phyloP scores from a whole-genome alignment of 139 green algal species.

The Volvox africanus region DNA sequence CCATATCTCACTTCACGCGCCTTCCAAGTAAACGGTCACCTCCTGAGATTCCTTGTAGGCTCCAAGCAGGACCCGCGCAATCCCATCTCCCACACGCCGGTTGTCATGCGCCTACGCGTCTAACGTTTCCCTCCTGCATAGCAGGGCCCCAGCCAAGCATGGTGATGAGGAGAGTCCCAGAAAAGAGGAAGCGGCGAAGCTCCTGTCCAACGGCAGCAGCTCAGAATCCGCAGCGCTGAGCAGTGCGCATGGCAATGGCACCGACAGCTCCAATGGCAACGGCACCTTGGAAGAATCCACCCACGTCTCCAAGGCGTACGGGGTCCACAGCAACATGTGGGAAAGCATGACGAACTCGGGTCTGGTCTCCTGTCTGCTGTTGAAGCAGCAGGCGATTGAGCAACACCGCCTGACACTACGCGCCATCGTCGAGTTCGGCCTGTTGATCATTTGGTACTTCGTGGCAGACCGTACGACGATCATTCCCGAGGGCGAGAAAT shows the following conservation, averaged over 20 bases:
- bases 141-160: background rate
- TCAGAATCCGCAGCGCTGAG: background rate
- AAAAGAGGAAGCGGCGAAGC: background rate
- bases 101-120: too few relatives aligned
- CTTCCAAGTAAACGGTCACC: too few relatives aligned
- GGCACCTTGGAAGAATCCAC: background rate
- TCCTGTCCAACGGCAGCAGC: background rate
- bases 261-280: too few relatives aligned
- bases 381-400: background rate
- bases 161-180: background rate
- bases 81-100: too few relatives aligned
- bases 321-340: conserved; percentile 1
- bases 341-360: background rate
- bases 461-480: conserved; percentile 86
- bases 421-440: conserved; percentile 80
- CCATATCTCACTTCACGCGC: too few relatives aligned
- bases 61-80: too few relatives aligned
- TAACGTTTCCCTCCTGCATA: too few relatives aligned
- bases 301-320: background rate
- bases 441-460: conserved; percentile 91
- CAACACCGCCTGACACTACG: conserved; percentile 30
- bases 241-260: background rate
- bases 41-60: too few relatives aligned
- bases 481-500: conserved; percentile 68
- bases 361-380: background rate